These are phyloP conservation scores for Diaporthe eres DNA, from an alignment of 2,329 filamentous ascomycete genomes.

Conservation along the genomic window DNA sequence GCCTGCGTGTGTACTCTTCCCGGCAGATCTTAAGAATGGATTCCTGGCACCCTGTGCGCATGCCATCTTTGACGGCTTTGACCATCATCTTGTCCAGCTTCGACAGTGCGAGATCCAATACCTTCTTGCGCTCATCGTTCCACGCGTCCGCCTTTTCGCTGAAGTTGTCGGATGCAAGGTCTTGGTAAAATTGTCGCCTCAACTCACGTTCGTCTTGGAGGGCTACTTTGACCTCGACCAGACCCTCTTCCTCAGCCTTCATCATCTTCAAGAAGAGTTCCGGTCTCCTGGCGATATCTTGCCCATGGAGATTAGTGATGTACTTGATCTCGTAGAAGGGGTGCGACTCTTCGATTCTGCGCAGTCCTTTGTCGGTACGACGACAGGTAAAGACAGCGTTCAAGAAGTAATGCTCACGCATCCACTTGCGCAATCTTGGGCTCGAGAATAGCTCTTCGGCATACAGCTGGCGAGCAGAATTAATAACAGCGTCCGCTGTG, in stretches of 20 bases:
- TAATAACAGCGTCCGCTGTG: conserved; percentile 82
- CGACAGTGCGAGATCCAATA: conserved; percentile 83
- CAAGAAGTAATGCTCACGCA: conserved; percentile 86
- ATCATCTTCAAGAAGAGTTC: conserved; percentile 97
- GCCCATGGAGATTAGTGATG: conserved; percentile 87
- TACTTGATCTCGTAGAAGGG: conserved; percentile 99
- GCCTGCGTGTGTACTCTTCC: conserved; percentile 87
- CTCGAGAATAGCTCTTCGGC: conserved; percentile 91
- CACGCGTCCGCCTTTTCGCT: conserved; percentile 95
- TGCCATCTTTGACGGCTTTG: conserved; percentile 93
- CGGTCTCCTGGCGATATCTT: conserved; percentile 84
- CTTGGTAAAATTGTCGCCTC: conserved; percentile 80
- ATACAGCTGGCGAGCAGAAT: conserved; percentile 87
- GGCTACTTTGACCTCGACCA: conserved; percentile 86
- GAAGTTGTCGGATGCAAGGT: conserved; percentile 95
- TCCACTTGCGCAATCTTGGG: conserved; percentile 89
- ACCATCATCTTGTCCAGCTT: conserved; percentile 89
- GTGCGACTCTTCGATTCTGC: conserved; percentile 94
- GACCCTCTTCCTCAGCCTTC: conserved; percentile 93
- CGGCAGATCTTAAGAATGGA: conserved; percentile 89
- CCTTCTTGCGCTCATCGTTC: conserved; percentile 89
- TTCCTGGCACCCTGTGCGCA: conserved; percentile 94
- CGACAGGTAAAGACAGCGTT: conserved; percentile 88
- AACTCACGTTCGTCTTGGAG: conserved; percentile 84
- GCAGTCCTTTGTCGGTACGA: conserved; percentile 93